Evolutionary conservation across 116 monocot species (phyloP), one percentile per base, ranked within the genome.

Genomic region (Trichopus zeylanicus): DNA sequence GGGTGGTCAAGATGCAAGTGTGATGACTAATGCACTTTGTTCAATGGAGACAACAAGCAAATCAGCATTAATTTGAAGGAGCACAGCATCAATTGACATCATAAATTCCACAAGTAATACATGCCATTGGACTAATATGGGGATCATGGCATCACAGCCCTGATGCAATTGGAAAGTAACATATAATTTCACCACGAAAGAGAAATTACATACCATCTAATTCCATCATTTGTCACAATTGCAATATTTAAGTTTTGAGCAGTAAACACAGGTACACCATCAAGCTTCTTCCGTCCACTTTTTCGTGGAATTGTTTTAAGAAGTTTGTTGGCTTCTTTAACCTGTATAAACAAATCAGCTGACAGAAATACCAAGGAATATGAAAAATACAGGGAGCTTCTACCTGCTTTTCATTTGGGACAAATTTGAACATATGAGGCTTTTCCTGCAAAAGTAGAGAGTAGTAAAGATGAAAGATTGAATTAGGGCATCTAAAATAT

Each of bases 211-310:
- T 78, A 97, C 97, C 97, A 97, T 61, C 75, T 87, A 25, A 97
- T 84, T 70, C 91, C 97, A 73, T 84, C 79, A 77, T 75, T 84
- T 65, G 91, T 84, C 56, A 91, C 97, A 57, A 97, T 84, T 38
- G 91, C 97, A 66, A 97, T 97, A 59, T 87, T 91, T 37, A 97
- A 72, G 59, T 97, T 97, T 38, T 84, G 70, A 57, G 97, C 91
- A 29, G 83, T 75, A 73, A 97, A 97, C 10, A 97, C 91, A 49
- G 97, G 97, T 67, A 97, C 97, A 49, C 97, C 97, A 34, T 77
- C 62, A 49, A 97, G 23, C 70, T 80, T 91, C 77, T 59, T 87
- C 51, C 52, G 77, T 53, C 75, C 66, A 56, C 57, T 42, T 75
- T 70, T 84, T 46, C 47, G 57, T 32, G 71, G 68, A 35, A 74